Evolutionary conservation across 805 yeast species (phyloP), one percentile per base, ranked within the genome.

Genomic region (Candida broadrunensis): DNA sequence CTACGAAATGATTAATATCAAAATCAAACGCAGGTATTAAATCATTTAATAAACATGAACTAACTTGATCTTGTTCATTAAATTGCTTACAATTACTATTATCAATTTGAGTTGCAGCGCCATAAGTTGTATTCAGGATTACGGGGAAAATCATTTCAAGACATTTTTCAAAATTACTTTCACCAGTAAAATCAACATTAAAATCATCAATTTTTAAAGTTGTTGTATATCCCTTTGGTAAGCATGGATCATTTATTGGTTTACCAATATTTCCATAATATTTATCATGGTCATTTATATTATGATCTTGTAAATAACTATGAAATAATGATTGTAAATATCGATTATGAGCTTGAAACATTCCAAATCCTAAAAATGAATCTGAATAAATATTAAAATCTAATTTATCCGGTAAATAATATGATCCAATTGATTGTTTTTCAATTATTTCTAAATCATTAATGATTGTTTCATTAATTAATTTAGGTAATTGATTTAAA

Each of bases 361-460:
- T 70, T 1, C 88, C 88, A 43, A 73, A 74, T 1, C 87, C 86
- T 9, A 80, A 54, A 42, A 77, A 80, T 0, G 83, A 75, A 39
- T 76, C 76, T 5, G 82, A 70, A 43, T 69, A 81, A 2, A 82
- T 69, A 38, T 69, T 54, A 38, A 64, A 73, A 3, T 58, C 47
- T n/a, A 66, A 41, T 13, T 56, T 50, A 7, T 26, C 30, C 4
- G 65, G 65, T n/a, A 31, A n/a, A 4, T 42, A 8, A 36, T 48
- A 54, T 0, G 57, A 48, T 2, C 46, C 52, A 4, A 6, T 7
- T 5, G 32, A n/a, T 5, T 41, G 43, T 7, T 25, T 6, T 4
- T 32, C 35, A 8, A 18, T 6, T 7, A 7, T 9, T 21, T 21
- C 24, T 31, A 14, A 4, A 18, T 32, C 35, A 7, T 32, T 17